Percentiles rank a stretch among this genome's conserved stretches.
These are phyloP conservation scores for Friedmanniomyces endolithicus DNA, from an alignment of 495 filamentous ascomycete species.

Conservation along the genomic window DNA sequence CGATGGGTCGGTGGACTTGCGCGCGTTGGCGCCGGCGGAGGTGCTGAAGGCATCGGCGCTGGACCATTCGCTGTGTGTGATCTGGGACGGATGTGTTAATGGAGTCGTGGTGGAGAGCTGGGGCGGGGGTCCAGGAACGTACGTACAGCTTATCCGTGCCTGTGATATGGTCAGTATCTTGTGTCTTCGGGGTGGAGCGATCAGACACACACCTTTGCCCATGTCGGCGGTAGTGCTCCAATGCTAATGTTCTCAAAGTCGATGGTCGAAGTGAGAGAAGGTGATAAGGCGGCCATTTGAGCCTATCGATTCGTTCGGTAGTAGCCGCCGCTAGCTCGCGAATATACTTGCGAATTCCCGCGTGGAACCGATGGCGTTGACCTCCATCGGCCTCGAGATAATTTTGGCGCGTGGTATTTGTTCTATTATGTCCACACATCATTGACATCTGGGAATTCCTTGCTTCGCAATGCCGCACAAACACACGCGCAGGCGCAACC, in stretches of 20 bases:
- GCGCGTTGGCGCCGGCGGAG: slow-evolving; percentile 56
- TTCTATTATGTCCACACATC: not conserved
- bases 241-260: too few relatives aligned
- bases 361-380: too few relatives aligned
- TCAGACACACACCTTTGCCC: slow-evolving; percentile 5
- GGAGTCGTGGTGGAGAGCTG: slow-evolving; percentile 1
- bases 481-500: slow-evolving; percentile 51
- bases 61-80: slow-evolving; percentile 95
- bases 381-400: too few relatives aligned
- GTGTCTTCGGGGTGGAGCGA: too few relatives aligned
- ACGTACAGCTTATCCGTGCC: slow-evolving; percentile 67
- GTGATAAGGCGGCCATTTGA: too few relatives aligned
- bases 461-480: slow-evolving; percentile 76
- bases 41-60: slow-evolving; percentile 74
- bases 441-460: too few relatives aligned
- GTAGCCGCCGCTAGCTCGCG: too few relatives aligned
- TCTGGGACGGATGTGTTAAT: slow-evolving; percentile 34
- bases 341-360: too few relatives aligned
- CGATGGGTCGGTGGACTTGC: slow-evolving; percentile 9
- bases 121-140: slow-evolving; percentile 24
- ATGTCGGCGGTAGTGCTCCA: not conserved
- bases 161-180: slow-evolving; percentile 18
- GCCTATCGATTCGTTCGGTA: too few relatives aligned
- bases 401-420: too few relatives aligned
- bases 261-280: too few relatives aligned